Conservation (phyloP, 2,329 filamentous ascomycete genomes). For the Parasarocladium wereldwijsianum region DNA sequence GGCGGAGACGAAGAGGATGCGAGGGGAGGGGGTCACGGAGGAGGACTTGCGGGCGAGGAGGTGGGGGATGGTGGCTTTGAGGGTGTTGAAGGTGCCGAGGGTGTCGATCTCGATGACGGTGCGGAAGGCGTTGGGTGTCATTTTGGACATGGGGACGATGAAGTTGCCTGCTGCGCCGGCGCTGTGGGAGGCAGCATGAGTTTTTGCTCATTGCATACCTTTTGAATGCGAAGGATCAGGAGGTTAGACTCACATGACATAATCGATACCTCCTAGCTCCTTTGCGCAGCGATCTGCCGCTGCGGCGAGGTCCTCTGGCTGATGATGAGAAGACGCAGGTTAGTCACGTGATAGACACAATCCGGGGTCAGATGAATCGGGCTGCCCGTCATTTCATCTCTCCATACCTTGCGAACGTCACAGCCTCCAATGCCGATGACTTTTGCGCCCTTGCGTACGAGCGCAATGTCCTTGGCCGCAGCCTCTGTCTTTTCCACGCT, state of each 20-base stretch:
- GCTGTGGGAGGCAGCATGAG: constrained; percentile 25
- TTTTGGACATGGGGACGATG: constrained; percentile 65
- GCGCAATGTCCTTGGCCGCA: constrained; percentile 69
- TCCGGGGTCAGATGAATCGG: neutral
- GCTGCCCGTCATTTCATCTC: neutral
- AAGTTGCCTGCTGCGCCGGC: constrained; percentile 96
- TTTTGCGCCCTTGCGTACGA: constrained; percentile 60
- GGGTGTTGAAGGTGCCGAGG: constrained; percentile 82
- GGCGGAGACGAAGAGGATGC: constrained; percentile 81
- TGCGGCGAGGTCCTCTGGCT: constrained; percentile 49
- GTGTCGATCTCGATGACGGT: constrained; percentile 89
- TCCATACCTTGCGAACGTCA: constrained; percentile 55
- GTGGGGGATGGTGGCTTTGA: constrained; percentile 80
- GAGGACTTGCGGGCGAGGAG: constrained; percentile 60
- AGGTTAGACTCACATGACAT: constrained; percentile 55
- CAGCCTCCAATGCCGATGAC: constrained; percentile 76
- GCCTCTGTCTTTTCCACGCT: constrained; percentile 76
- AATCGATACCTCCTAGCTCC: constrained; percentile 82
- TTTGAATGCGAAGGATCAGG: neutral
- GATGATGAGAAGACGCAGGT: neutral
- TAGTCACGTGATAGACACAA: neutral
- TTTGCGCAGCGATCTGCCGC: constrained; percentile 68
- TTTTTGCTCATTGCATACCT: neutral
- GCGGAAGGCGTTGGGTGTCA: constrained; percentile 85
- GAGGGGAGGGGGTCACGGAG: too few species aligned